Conservation (phyloP, 768 basidiomycete genomes). For the Tricholoma hemisulphureum region DNA sequence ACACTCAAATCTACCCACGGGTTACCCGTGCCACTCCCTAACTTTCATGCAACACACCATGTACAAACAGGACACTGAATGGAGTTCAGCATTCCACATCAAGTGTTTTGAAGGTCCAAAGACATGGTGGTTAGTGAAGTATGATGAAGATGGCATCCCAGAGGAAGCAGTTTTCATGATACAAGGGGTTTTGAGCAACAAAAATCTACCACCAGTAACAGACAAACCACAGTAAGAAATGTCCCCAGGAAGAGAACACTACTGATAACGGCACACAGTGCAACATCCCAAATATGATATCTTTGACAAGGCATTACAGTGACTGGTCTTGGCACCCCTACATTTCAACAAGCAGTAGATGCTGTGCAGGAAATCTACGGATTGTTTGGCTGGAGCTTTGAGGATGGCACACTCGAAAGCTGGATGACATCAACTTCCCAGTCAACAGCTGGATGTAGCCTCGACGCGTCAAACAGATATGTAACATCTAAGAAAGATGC, state of each 20-base stretch:
- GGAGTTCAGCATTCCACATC: background rate
- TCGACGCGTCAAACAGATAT: background rate
- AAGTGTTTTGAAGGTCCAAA: background rate
- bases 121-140: background rate
- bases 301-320: conserved; percentile 5
- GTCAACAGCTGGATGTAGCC: background rate
- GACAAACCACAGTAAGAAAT: background rate
- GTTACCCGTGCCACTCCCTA: no score
- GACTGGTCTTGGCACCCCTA: conserved; percentile 6
- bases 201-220: background rate
- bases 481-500: background rate
- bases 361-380: background rate
- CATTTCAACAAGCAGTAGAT: conserved; percentile 1
- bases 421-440: background rate
- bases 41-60: background rate
- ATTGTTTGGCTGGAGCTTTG: background rate
- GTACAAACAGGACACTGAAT: background rate
- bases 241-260: background rate
- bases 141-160: background rate
- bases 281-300: background rate
- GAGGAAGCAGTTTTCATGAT: conserved; percentile 6
- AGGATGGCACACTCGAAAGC: background rate
- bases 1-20: no score
- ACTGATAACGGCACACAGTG: background rate
- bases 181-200: conserved; percentile 1